phyloP scores from a whole-genome alignment of 2,329 filamentous ascomycete species.

The Cladosporium austrohemisphaericum region DNA sequence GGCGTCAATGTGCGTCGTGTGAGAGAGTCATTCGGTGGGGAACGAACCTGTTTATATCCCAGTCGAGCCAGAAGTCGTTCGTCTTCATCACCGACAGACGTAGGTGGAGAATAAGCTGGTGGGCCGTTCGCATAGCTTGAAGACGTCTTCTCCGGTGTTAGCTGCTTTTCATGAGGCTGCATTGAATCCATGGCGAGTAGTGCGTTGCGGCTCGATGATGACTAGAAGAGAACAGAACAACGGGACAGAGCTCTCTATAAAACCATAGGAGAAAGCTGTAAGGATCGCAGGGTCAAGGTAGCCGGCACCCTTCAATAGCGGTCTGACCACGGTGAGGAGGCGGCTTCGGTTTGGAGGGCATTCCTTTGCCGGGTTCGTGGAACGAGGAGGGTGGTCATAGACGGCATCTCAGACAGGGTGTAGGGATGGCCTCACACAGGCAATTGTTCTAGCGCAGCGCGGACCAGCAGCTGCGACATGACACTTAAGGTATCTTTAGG shows the following conservation, averaged over 20 bases:
- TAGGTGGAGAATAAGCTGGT: background rate
- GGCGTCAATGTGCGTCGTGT: constrained; percentile 21
- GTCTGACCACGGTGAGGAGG: constrained; percentile 13
- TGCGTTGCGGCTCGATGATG: background rate
- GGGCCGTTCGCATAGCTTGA: background rate
- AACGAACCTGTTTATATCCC: constrained; percentile 58
- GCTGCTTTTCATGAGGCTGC: constrained; percentile 1
- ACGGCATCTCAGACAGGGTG: constrained; percentile 5
- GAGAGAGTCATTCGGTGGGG: background rate
- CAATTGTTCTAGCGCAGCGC: constrained; percentile 9
- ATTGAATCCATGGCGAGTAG: constrained; percentile 1
- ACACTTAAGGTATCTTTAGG: constrained; percentile 2
- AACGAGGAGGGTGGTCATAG: constrained; percentile 1
- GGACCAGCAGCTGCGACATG: constrained; percentile 11
- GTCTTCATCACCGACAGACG: constrained; percentile 46
- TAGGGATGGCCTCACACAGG: constrained; percentile 11
- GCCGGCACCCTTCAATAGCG: constrained; percentile 11
- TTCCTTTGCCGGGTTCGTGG: constrained; percentile 13
- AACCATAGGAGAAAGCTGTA: background rate
- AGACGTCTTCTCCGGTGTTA: constrained; percentile 3
- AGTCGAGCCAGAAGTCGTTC: constrained; percentile 58
- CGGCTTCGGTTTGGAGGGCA: constrained; percentile 1
- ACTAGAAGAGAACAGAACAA: background rate
- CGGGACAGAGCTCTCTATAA: constrained; percentile 2
- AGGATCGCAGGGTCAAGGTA: background rate